These are phyloP conservation scores for Nicotiana noctiflora DNA, from an alignment of 257 asterid species.

Conservation along the genomic window DNA sequence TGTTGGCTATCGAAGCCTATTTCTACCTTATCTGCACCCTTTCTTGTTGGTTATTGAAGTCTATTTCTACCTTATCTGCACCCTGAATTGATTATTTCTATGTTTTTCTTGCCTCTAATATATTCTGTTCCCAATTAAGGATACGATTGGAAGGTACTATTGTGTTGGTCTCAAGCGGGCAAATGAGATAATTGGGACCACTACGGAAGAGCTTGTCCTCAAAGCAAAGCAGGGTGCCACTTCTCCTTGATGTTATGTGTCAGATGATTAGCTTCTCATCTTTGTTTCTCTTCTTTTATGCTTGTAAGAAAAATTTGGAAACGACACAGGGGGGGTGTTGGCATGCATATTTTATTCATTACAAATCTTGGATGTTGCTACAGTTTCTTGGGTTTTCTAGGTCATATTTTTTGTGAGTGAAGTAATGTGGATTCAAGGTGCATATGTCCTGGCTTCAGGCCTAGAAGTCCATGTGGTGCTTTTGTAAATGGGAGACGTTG, in stretches of 20 bases:
- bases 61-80: not conserved
- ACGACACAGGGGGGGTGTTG: not conserved
- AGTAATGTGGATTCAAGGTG: not conserved
- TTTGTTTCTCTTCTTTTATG: not conserved
- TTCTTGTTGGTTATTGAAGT: not conserved
- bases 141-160: conserved; percentile 71
- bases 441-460: not conserved
- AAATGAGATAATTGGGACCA: conserved; percentile 88
- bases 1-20: not conserved
- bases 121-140: conserved; percentile 32
- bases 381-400: not conserved
- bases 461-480: not conserved
- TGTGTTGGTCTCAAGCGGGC: conserved; percentile 92
- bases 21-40: not conserved
- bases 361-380: not conserved
- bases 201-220: conserved; percentile 90
- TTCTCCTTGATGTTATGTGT: conserved; percentile 25
- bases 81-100: not conserved
- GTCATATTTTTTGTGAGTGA: not conserved
- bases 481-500: not conserved
- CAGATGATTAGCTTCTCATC: not conserved
- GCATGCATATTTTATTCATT: not conserved
- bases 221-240: conserved; percentile 65
- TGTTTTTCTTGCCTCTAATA: not conserved
- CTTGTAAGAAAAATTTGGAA: not conserved